Base-by-base conservation (phyloP, 2,329 filamentous ascomycete genomes). In the Domatiomyces globalis region DNA sequence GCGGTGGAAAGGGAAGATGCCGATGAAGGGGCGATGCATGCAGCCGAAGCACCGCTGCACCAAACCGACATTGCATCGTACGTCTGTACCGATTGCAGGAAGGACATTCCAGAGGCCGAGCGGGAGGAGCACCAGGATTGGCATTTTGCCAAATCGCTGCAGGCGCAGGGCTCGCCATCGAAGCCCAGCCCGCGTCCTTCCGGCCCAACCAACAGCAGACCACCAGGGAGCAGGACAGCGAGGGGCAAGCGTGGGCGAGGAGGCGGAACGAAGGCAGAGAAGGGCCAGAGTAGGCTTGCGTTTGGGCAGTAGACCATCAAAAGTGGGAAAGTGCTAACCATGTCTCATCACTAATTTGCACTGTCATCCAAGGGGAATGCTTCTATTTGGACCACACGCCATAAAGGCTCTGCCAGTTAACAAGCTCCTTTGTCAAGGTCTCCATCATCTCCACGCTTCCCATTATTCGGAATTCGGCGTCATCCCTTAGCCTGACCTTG, bases 401-500 rank as follows among this genome's bases (percentile, higher is more conserved):
- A 65, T 71, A 88, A 62, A 85, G 78, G 57, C 84, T 83, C 69
- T 94, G 87, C 87, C 87, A 94, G 62, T 85, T 84, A 58, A 90
- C 78, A 61, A 94, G 75, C 64, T 88, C 81, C 55, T 84, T 77
- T 55, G 84, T 89, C 65, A 94, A 68, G 60, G 81, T 76, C 65
- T 94, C 87, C 86, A 94, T 94, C 86, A 94, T 94, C 68, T 94
- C 86, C 57, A 86, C 73, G 59, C 84, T 88, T 52, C 73, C 85
- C 57, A 95, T 71, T 7, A 84, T 78, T 59, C 83, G 85, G 66
- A 94, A 94, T 1, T 82, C 77, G 60, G 63, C 65, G 53, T 71
- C 67, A 46, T 67, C 64, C 17, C 58, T 57, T 43, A 56, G 46
- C 19, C 51, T 51, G 18, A 52, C 44, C 46, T 64, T 62, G 17